Evolutionary conservation across 208 protist species (phyloP).

Genomic region (Acanthamoeba divionensis): DNA sequence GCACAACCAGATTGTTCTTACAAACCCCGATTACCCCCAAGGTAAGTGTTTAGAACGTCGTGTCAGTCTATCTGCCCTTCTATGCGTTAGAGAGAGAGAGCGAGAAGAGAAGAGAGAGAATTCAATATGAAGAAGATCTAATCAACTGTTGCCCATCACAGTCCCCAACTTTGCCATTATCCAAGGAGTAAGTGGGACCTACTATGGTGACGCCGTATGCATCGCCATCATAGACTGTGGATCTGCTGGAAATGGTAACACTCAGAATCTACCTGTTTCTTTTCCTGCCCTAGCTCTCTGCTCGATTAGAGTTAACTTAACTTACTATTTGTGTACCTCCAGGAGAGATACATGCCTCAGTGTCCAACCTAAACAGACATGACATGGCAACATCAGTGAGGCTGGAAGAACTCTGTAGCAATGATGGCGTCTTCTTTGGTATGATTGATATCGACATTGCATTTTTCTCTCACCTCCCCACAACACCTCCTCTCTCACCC

Average conservation of each 20-base stretch:
- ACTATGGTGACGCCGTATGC: not conserved
- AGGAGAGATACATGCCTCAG: not conserved
- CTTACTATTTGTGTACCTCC: not conserved
- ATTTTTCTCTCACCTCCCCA: not conserved
- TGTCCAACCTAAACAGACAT: not conserved
- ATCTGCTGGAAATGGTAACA: not conserved
- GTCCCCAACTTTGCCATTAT: conserved; percentile 10
- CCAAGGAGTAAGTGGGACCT: not conserved
- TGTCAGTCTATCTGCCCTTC: too few species aligned
- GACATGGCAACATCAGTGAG: not conserved
- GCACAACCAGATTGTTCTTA: conserved; percentile 1
- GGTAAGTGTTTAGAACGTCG: not conserved
- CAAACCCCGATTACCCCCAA: not conserved
- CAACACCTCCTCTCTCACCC: too few species aligned
- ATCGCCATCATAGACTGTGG: not conserved
- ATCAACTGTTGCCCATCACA: not conserved
- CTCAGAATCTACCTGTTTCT: not conserved
- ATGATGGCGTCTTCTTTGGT: conserved; percentile 39
- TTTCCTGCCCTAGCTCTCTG: too few species aligned
- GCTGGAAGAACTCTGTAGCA: not conserved
- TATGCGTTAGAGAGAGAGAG: too few species aligned
- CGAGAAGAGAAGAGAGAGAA: too few species aligned
- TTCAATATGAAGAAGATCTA: too few species aligned
- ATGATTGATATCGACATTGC: too few species aligned
- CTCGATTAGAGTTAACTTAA: too few species aligned